Evolutionary conservation across 768 basidiomycete genomes (phyloP).

Genomic region (Naganishia vishniacii): DNA sequence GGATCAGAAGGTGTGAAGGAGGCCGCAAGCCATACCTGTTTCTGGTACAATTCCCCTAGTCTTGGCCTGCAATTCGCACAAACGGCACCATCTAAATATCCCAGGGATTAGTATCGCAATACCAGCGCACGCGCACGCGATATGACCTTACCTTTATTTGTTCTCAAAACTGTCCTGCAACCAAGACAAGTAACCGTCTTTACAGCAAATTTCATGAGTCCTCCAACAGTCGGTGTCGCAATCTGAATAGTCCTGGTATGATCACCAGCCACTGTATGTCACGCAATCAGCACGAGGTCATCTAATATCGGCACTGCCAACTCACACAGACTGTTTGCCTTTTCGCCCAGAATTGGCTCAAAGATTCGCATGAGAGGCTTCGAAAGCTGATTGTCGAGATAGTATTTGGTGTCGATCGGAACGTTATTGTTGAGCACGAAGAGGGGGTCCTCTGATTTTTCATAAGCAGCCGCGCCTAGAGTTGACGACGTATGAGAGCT

Average conservation of each 20-base stretch:
- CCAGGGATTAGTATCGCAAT: conserved; percentile 13
- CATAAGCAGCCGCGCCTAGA: conserved; percentile 88
- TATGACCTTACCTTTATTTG: conserved; percentile 63
- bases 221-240: conserved; percentile 91
- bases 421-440: conserved; percentile 97
- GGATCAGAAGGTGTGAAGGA: not conserved
- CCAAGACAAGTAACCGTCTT: conserved; percentile 92
- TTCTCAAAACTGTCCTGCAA: conserved; percentile 80
- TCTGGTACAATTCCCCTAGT: conserved; percentile 85
- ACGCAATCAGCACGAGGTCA: not conserved
- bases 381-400: conserved; percentile 93
- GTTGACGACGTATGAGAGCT: not conserved
- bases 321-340: conserved; percentile 74
- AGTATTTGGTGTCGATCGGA: conserved; percentile 96
- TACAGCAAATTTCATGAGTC: conserved; percentile 97
- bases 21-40: conserved; percentile 58
- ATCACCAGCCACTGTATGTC: conserved; percentile 74
- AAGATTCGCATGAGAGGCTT: conserved; percentile 97
- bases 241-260: conserved; percentile 94
- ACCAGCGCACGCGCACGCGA: not conserved
- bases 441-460: conserved; percentile 96
- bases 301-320: conserved; percentile 21
- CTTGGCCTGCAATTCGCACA: conserved; percentile 86
- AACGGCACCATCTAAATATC: conserved; percentile 69
- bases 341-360: conserved; percentile 92